phyloP scores from a whole-genome alignment of 331 rosid genomes.

The Quercus phellos region DNA sequence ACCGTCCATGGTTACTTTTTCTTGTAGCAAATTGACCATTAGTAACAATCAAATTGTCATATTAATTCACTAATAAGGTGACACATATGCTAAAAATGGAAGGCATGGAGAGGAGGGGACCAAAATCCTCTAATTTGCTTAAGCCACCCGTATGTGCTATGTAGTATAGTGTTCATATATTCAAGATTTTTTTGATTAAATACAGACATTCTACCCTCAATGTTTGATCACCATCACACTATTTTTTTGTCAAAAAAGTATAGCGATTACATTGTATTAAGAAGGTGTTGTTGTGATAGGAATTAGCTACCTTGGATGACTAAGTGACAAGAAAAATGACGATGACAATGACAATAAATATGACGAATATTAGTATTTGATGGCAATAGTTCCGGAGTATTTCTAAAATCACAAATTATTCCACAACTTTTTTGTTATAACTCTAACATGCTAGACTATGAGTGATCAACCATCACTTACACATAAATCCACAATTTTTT shows the following conservation, averaged over 20 bases:
- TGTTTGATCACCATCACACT: not conserved
- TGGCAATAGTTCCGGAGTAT: slow-evolving; percentile 19
- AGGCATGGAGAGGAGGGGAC: not conserved
- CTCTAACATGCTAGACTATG: no score
- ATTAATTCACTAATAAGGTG: slow-evolving; percentile 15
- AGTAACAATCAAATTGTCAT: slow-evolving; percentile 24
- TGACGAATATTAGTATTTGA: not conserved
- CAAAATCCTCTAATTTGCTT: not conserved
- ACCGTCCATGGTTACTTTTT: slow-evolving; percentile 48
- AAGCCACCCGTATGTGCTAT: not conserved
- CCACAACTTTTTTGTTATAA: fast-evolving
- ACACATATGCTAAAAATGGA: slow-evolving; percentile 7
- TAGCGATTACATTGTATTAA: not conserved
- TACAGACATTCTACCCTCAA: not conserved
- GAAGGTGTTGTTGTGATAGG: not conserved
- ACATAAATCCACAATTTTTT: no score
- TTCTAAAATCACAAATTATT: no score
- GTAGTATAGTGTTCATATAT: no score
- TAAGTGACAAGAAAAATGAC: slow-evolving; percentile 9
- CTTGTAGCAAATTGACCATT: slow-evolving; percentile 35
- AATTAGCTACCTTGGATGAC: not conserved
- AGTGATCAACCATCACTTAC: no score
- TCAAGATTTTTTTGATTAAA: not conserved
- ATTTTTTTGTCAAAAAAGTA: not conserved
- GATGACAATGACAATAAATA: slow-evolving; percentile 24